A percentile compares a stretch with the other conserved stretches of the same genome.
These are phyloP conservation scores for Ogataea trehalophila DNA, from an alignment of 805 yeast genomes.

Conservation along the genomic window DNA sequence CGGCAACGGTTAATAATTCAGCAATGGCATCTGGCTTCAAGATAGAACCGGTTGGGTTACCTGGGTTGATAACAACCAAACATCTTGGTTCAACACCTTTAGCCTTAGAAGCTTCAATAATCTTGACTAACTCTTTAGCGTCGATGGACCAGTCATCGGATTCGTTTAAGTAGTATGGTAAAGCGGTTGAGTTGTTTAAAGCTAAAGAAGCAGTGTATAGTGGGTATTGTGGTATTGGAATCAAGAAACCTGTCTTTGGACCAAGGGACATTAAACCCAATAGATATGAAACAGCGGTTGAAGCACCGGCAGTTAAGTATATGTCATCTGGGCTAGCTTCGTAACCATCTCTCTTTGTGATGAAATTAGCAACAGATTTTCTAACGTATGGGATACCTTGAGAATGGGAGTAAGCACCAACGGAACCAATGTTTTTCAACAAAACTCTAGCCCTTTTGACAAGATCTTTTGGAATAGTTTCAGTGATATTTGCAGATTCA, in stretches of 20 bases:
- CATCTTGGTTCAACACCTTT: slow-evolving; percentile 65
- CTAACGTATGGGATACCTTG: slow-evolving; percentile 79
- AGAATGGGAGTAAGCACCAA: slow-evolving; percentile 94
- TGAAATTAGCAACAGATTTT: slow-evolving; percentile 75
- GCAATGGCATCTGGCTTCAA: slow-evolving; percentile 60
- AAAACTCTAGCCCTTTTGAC: slow-evolving; percentile 62
- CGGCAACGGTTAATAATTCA: slow-evolving; percentile 73
- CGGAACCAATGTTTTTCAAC: slow-evolving; percentile 63
- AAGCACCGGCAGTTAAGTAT: slow-evolving; percentile 90
- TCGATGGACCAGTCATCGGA: slow-evolving; percentile 78
- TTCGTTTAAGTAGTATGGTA: slow-evolving; percentile 87
- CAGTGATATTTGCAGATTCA: slow-evolving; percentile 26
- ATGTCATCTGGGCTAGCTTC: slow-evolving; percentile 65
- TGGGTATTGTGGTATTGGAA: slow-evolving; percentile 98
- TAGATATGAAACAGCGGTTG: slow-evolving; percentile 83
- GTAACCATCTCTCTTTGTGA: slow-evolving; percentile 72
- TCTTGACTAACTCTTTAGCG: slow-evolving; percentile 53
- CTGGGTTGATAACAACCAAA: slow-evolving; percentile 93
- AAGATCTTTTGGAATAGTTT: slow-evolving; percentile 60
- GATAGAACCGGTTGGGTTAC: slow-evolving; percentile 96
- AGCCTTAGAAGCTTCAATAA: slow-evolving; percentile 42
- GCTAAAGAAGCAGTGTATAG: slow-evolving; percentile 93
- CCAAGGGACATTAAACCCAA: slow-evolving; percentile 67
- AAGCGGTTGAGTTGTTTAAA: slow-evolving; percentile 71
- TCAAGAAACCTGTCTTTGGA: slow-evolving; percentile 70